Base-by-base conservation (phyloP, 192 early-diverging fungal species). In the Coemansia sp. region DNA sequence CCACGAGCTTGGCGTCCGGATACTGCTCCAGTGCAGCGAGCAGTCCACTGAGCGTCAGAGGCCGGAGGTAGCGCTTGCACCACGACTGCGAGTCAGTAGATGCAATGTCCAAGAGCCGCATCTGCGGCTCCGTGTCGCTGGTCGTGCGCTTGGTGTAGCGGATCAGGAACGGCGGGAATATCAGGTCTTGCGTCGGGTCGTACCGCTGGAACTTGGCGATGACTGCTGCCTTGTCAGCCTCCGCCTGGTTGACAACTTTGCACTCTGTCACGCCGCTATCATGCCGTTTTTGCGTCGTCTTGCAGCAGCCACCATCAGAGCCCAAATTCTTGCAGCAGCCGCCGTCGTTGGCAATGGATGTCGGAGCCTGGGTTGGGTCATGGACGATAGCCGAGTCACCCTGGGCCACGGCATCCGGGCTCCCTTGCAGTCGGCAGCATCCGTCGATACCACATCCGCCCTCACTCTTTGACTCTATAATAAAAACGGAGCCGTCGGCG, bases 1-100 rank as follows among this genome's bases (percentile, higher is more conserved):
- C 86, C 24, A 94, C 80, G 44, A 95, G 78, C 79, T 92, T 92
- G n/a, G 89, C 87, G 34, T 75, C 71, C 0, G 94, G 93, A 63
- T 86, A 84, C 31, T 66, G 64, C 8, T 75, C 64, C 69, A 90
- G 79, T 45, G 87, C 60, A 13, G 77, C 51, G 11, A 91, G 78
- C 46, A 91, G 74, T 61, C 75, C 73, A 11, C 67, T 70, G 14
- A 90, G 70, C 36, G 78, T 85, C 48, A 84, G 74, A 10, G 88
- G 89, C 29, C 87, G 84, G 84, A 72, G 75, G 39, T 79, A 73
- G 31, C 45, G 65, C 63, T 65, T 61, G 73, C 84, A 81, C 70
- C 67, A 70, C 11, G 69, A 62, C 1, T 56, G 31, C 3, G 60
- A 36, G 10, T 40, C 36, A 17, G 59, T 29, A 10, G 62, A 21